Evolutionary conservation across 257 asterid species (phyloP).

Genomic region (Solanum piurae): DNA sequence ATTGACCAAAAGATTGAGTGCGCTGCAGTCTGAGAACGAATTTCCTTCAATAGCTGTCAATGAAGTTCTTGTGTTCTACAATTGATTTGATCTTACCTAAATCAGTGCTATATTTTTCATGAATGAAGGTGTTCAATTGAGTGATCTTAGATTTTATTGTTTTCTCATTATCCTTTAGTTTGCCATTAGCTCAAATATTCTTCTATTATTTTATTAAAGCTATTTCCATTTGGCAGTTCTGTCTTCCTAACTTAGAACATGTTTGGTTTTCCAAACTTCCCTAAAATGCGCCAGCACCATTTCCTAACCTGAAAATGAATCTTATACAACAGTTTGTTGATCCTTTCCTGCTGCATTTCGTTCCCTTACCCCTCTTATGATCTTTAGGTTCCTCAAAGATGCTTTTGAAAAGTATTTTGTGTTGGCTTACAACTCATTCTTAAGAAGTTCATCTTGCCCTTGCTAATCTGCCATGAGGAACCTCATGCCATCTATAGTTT

Average conservation of each 20-base stretch:
- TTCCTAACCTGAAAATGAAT: background rate
- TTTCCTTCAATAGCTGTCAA: background rate
- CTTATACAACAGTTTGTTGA: background rate
- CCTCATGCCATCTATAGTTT: background rate
- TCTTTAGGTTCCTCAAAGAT: background rate
- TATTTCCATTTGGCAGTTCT: background rate
- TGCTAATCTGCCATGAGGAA: background rate
- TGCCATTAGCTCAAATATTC: background rate
- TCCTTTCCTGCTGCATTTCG: background rate
- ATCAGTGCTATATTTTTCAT: background rate
- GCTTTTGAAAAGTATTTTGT: background rate
- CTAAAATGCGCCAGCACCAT: background rate
- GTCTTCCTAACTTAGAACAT: background rate
- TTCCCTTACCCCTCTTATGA: background rate
- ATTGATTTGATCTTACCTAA: background rate
- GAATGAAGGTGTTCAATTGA: background rate
- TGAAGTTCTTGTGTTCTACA: background rate
- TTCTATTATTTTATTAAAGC: background rate
- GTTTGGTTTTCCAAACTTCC: background rate
- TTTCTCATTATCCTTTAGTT: background rate
- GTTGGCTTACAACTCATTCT: background rate
- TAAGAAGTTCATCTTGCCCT: background rate
- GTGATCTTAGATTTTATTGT: background rate
- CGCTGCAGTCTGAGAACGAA: background rate
- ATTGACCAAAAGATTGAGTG: background rate